Evolutionary conservation across 768 basidiomycete genomes (phyloP), one percentile per base, ranked within the genome.

Genomic region (Termitomyces sp.): DNA sequence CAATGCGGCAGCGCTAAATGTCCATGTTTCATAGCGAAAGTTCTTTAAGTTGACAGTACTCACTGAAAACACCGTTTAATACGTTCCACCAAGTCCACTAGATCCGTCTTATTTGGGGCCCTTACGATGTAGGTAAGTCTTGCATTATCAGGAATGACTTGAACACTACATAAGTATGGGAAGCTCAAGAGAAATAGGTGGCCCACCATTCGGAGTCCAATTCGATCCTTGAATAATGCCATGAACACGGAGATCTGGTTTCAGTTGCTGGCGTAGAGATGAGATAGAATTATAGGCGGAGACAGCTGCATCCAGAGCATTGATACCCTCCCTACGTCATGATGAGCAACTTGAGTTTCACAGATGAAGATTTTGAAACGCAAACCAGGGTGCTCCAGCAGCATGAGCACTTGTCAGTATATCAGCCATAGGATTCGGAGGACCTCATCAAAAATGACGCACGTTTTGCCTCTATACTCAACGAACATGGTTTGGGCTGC

Each of bases 271-370:
- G 13, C 94, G 82, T 49, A 96, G 78, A 24, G 85, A 84, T 3
- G 92, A 87, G 44, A 96, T 79, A 49, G 82, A 79, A 8, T 86
- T 84, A 69, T 95, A 95, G 0, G 92, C 89, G 9, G 92, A 73
- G 68, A 94, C 89, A 0, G 93, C 93, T 0, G 94, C 94, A 66
- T 95, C 94, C 46, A 93, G 80, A 13, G 93, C 91, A 66, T 95
- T 95, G 44, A 81, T 81, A 24, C 88, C 93, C 70, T 95, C 90
- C 89, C 81, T 82, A 59, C 45, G 37, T 41, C 52, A 54, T 61
- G 34, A 53, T 49, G 46, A 61, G 49, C 20, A 59, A 46, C 24
- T 15, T 55, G 48, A 36, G 54, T n/a, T 50, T 15, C 13, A 3
- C 27, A 31, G 4, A 22, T 47, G 20, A 55, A 33, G 8, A 50